Base-by-base conservation (phyloP, 2,329 filamentous ascomycete species). In the Hypoxylon sp. region DNA sequence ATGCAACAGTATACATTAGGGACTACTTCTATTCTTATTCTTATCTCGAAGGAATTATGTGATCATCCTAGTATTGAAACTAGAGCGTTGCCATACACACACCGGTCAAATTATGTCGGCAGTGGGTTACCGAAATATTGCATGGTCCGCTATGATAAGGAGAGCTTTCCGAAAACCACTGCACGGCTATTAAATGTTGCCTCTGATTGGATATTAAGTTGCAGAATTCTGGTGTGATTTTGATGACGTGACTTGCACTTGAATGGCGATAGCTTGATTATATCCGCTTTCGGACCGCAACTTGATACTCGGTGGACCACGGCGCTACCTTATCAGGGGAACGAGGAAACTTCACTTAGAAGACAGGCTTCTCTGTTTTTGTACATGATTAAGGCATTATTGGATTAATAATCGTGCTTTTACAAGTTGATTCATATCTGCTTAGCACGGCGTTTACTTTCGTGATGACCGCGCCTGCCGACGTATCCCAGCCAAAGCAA, bases 131-230 rank as follows among this genome's bases (percentile, higher is more conserved):
- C 48, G 31, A 60, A 30, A 33, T 31, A 22, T 60, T 35, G 46
- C 46, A 51, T 60, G 22, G 25, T 7, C 3, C 33, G 44, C 7
- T 35, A 25, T 33, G 25, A 33, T 33, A 53, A 40, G 46, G 33
- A 35, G 64, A 44, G 50, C 40, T 55, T 51, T 61, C 65, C 53
- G 55, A 61, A 40, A 60, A 61, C 10, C 37, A 42, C 58, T 57
- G 44, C 14, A 40, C 55, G 2, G 25, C 40, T 7, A 35, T 89
- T 72, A 85, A 88, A 72, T 74, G 83, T 77, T 27, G 48, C 11
- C 54, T 55, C 6, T 62, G 56, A 59, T 59, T 59, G 56, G 56
- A 40, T 30, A 50, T 42, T 2, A 40, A 4, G 44, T 22, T 40
- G 17, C 25, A 37, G 31, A 8, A 53, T 51, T 53, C 48, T 60